Base-by-base conservation (phyloP, 2,329 filamentous ascomycete genomes). In the Alternaria sp. region DNA sequence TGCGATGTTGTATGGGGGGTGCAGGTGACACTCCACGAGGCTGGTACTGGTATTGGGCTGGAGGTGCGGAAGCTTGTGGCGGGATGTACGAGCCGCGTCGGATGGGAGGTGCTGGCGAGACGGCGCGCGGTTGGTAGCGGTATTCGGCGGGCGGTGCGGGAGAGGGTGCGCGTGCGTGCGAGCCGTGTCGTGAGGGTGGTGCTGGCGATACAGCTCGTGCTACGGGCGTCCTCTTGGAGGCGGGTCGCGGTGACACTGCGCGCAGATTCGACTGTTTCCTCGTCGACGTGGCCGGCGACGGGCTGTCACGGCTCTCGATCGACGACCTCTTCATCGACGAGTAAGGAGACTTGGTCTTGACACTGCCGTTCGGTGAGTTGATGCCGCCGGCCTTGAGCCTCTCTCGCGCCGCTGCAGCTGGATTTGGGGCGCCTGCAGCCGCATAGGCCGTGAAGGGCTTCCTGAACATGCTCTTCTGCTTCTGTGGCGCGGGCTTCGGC, bases 361-460 rank as follows among this genome's bases (percentile, higher is more conserved):
- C 66, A 46, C 77, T 80, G 44, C 76, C 77, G 62, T 73, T 69
- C 21, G 75, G 68, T 50, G 77, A 74, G 17, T 74, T 51, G 11
- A 74, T 32, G n/a, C 70, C 77, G 52, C 74, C 73, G 12, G 72
- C 67, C 54, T 75, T 78, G 54, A 77, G 68, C 40, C 76, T 69
- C 61, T 81, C 75, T 17, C 79, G 72, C 40, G 78, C 76, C 6
- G 79, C 76, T 4, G 81, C 78, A 9, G 76, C 78, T 12, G 81
- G 79, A 64, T 82, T 83, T n/a, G 81, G 81, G 26, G 77, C 72
- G 45, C 70, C 67, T 55, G 80, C 81, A 66, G 65, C 81, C 68
- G 77, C 84, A 73, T 90, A 89, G n/a, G 88, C 88, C 64, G 88
- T 87, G 69, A 90, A 90, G 5, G 88, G 88, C 73, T 89, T 89